phyloP scores from a whole-genome alignment of 768 basidiomycete genomes.

The Cystobasidium ongulense region DNA sequence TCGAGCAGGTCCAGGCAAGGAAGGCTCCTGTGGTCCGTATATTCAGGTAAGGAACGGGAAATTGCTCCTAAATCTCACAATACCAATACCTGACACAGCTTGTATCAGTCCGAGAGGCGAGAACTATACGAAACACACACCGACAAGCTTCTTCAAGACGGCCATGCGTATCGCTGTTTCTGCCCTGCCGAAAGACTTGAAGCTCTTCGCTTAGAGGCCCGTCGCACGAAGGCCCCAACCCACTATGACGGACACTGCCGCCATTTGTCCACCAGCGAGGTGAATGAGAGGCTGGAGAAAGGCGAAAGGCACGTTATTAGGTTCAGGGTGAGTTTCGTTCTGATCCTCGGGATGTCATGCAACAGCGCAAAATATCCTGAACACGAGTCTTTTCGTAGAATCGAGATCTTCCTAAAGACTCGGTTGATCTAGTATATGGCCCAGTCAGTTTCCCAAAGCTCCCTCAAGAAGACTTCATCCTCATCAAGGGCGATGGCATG shows the following conservation, averaged over 20 bases:
- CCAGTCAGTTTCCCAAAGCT: slow-evolving; percentile 56
- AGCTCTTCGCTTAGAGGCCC: slow-evolving; percentile 61
- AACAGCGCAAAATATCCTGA: not conserved
- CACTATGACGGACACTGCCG: slow-evolving; percentile 85
- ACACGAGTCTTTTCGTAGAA: not conserved
- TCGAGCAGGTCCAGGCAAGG: slow-evolving; percentile 63
- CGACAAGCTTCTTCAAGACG: slow-evolving; percentile 69
- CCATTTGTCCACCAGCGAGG: slow-evolving; percentile 78
- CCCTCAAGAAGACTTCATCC: slow-evolving; percentile 59
- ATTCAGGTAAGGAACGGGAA: slow-evolving; percentile 59
- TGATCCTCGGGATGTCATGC: not conserved
- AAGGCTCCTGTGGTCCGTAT: slow-evolving; percentile 73
- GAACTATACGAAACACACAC: slow-evolving; percentile 73
- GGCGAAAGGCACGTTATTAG: slow-evolving; percentile 77
- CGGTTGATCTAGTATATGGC: slow-evolving; percentile 52
- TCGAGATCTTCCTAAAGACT: slow-evolving; percentile 22
- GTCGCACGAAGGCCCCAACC: slow-evolving; percentile 62
- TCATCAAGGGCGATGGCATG: slow-evolving; percentile 83
- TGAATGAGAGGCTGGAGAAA: slow-evolving; percentile 59
- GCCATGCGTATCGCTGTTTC: slow-evolving; percentile 90
- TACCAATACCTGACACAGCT: not conserved
- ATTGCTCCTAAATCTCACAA: slow-evolving; percentile 32
- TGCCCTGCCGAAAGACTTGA: slow-evolving; percentile 67
- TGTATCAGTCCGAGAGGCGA: slow-evolving; percentile 63
- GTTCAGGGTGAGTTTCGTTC: slow-evolving; percentile 59